phyloP scores from a whole-genome alignment of 148 eudicot genomes.

The Diospyros lotus region DNA sequence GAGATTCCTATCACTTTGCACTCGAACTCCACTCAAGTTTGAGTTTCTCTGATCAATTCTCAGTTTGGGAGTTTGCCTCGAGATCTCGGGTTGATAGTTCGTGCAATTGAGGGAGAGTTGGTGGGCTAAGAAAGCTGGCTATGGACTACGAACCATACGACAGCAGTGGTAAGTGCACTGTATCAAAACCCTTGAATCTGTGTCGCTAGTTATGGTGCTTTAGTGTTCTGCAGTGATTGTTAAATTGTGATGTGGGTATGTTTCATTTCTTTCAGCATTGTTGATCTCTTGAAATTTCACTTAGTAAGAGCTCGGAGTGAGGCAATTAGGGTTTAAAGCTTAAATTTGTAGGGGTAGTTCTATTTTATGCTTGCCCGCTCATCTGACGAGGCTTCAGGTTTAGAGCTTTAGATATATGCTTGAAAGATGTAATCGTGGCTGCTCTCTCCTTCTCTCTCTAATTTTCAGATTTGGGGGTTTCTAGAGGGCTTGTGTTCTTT shows the following conservation, averaged over 20 bases:
- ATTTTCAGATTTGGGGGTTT: no score
- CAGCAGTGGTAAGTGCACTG: slow-evolving; percentile 36
- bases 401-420: no score
- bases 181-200: not conserved
- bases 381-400: no score
- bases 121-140: slow-evolving; percentile 27
- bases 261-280: not conserved
- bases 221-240: slow-evolving; percentile 5
- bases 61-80: not conserved
- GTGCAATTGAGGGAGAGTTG: slow-evolving; percentile 1
- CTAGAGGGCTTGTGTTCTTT: no score
- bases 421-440: no score
- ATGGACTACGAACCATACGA: slow-evolving; percentile 46
- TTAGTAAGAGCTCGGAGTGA: not conserved
- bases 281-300: not conserved
- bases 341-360: not conserved
- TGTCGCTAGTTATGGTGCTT: not conserved
- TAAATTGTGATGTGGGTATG: slow-evolving; percentile 10
- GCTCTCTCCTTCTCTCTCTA: no score
- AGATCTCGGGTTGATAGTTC: not conserved
- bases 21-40: not conserved
- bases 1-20: not conserved
- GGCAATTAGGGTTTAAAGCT: slow-evolving; percentile 3
- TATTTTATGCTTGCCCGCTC: no score
- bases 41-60: slow-evolving; percentile 1